These are phyloP conservation scores for Calonectria montana DNA, from an alignment of 2,329 filamentous ascomycete species.

Conservation along the genomic window DNA sequence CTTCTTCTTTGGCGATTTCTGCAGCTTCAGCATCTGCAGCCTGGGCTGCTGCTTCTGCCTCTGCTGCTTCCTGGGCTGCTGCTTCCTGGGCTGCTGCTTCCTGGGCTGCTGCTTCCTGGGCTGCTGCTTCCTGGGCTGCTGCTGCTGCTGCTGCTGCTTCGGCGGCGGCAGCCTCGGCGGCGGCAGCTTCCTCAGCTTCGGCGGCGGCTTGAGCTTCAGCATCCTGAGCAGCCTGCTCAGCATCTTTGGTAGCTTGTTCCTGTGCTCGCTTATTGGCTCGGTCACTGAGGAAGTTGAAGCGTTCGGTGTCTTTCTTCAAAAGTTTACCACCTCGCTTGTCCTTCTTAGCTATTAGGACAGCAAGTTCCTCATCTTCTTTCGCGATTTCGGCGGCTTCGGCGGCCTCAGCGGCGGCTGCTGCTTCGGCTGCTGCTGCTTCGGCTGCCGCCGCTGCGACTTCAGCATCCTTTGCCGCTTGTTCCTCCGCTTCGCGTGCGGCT, in stretches of 20 bases:
- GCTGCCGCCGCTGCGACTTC: slow-evolving; percentile 31
- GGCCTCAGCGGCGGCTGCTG: slow-evolving; percentile 29
- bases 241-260: slow-evolving; percentile 45
- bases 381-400: slow-evolving; percentile 44
- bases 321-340: slow-evolving; percentile 38
- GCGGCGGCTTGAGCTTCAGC: slow-evolving; percentile 44
- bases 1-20: slow-evolving; percentile 39
- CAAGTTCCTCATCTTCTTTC: slow-evolving; percentile 42
- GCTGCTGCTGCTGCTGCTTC: slow-evolving; percentile 13
- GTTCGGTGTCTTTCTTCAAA: slow-evolving; percentile 37
- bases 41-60: slow-evolving; percentile 31
- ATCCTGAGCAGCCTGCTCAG: slow-evolving; percentile 41
- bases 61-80: slow-evolving; percentile 11
- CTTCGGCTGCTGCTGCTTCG: slow-evolving; percentile 23
- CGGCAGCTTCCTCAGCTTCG: slow-evolving; percentile 42
- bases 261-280: slow-evolving; percentile 31
- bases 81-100: slow-evolving; percentile 20
- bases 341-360: slow-evolving; percentile 35
- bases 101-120: slow-evolving; percentile 29
- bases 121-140: slow-evolving; percentile 22
- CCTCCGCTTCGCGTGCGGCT: slow-evolving; percentile 42
- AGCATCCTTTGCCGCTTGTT: slow-evolving; percentile 27
- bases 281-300: slow-evolving; percentile 32
- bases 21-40: slow-evolving; percentile 31
- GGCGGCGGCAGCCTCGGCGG: slow-evolving; percentile 15